A percentile compares a stretch with the other conserved stretches of the same genome.
Evolutionary conservation across 202 grass and related monocot species (phyloP).

Genomic region (Tripidium arundinaceum): DNA sequence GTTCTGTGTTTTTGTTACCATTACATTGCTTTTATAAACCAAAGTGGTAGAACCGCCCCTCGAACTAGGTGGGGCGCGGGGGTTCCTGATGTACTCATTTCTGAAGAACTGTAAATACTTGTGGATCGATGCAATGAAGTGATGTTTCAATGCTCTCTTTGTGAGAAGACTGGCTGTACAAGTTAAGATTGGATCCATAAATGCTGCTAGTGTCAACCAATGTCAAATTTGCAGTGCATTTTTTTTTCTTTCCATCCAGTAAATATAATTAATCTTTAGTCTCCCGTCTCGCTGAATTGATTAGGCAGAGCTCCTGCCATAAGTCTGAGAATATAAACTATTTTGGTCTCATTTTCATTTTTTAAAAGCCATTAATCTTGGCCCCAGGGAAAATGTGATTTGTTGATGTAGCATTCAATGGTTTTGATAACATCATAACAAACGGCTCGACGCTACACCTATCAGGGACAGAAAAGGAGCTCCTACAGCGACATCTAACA

Average conservation of each 20-base stretch:
- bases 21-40: background rate
- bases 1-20: background rate
- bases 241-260: background rate
- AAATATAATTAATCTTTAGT: background rate
- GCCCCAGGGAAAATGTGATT: background rate
- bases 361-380: background rate
- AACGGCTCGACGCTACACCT: background rate
- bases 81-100: background rate
- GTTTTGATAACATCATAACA: background rate
- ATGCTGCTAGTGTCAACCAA: background rate
- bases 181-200: background rate
- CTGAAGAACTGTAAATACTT: background rate
- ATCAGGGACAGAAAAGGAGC: background rate
- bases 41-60: background rate
- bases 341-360: background rate
- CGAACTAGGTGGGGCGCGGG: background rate
- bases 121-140: background rate
- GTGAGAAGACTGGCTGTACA: background rate
- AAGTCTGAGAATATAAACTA: background rate
- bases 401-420: background rate
- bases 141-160: background rate
- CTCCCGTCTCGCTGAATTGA: background rate
- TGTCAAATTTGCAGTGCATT: background rate
- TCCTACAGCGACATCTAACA: background rate
- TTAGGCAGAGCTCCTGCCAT: background rate